Conservation (phyloP, 2,329 filamentous ascomycete species). For the Neofusicoccum laricinum region DNA sequence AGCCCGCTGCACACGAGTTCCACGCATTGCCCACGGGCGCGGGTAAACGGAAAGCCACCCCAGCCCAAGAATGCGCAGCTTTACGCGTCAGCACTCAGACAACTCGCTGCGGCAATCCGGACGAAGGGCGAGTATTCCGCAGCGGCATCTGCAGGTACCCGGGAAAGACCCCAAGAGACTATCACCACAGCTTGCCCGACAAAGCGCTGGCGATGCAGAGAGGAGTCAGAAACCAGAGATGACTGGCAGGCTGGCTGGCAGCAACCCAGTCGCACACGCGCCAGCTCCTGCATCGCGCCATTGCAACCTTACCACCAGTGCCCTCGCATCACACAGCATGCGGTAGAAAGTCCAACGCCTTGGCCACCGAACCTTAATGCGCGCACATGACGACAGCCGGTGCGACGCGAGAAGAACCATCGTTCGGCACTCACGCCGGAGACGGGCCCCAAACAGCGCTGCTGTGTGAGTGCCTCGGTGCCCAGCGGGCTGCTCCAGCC, state of each 20-base stretch:
- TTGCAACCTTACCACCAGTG: neutral
- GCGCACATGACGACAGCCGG: neutral
- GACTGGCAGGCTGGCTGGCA: no score
- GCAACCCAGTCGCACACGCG: neutral
- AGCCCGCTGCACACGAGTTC: neutral
- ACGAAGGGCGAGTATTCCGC: neutral
- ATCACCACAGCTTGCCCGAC: no score
- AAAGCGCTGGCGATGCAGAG: no score
- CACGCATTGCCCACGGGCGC: neutral
- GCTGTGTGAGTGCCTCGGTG: no score
- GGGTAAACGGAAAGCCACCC: neutral
- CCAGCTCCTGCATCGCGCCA: neutral
- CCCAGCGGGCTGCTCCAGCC: no score
- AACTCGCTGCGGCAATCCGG: neutral
- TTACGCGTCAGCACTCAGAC: neutral
- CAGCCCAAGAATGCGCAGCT: neutral
- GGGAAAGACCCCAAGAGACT: neutral
- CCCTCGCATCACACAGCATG: neutral
- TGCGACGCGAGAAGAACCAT: neutral
- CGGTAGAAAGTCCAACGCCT: neutral
- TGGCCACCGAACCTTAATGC: neutral
- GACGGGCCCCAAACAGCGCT: no score
- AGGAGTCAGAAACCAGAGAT: no score
- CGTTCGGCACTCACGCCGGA: neutral
- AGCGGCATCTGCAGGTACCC: neutral